Percentiles rank a stretch among this genome's conserved stretches.
phyloP scores from a whole-genome alignment of 75 land plant genomes.

The Azolla pinnata region DNA sequence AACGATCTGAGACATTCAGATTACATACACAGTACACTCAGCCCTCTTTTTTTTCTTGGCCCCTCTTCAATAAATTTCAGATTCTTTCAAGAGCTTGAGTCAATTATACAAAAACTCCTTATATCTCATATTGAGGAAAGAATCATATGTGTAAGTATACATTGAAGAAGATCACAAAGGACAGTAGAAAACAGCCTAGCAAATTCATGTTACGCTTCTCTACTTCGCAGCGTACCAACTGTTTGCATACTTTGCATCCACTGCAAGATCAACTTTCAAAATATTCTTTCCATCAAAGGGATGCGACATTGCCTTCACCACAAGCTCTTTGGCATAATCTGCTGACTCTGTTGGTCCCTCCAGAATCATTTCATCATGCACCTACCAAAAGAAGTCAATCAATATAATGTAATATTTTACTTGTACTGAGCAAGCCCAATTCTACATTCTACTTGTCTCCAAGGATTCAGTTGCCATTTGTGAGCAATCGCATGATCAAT shows the following conservation, averaged over 20 bases:
- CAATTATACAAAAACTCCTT: not conserved
- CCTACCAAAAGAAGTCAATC: constrained; percentile 30
- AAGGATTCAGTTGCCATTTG: too few species aligned
- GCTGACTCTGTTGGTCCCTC: constrained; percentile 91
- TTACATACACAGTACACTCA: too few species aligned
- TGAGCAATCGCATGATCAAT: too few species aligned
- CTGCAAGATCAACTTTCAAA: constrained; percentile 60
- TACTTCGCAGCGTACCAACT: constrained; percentile 95
- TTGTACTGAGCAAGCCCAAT: too few species aligned
- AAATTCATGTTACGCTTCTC: not conserved
- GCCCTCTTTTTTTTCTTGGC: not conserved
- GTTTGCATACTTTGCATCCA: constrained; percentile 81
- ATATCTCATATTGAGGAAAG: not conserved
- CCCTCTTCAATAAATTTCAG: not conserved
- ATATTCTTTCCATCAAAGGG: constrained; percentile 80
- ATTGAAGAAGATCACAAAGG: not conserved
- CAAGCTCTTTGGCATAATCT: constrained; percentile 65
- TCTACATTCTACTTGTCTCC: too few species aligned
- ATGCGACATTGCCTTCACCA: constrained; percentile 77
- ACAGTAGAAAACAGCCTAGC: not conserved
- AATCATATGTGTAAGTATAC: not conserved
- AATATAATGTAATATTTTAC: not conserved
- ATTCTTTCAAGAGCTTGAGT: not conserved
- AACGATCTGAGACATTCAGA: too few species aligned
- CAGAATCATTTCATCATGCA: constrained; percentile 96